A percentile compares a stretch with the other conserved stretches of the same genome.
phyloP scores from a whole-genome alignment of 441 rosid species.

The Arabidopsis hybrid region DNA sequence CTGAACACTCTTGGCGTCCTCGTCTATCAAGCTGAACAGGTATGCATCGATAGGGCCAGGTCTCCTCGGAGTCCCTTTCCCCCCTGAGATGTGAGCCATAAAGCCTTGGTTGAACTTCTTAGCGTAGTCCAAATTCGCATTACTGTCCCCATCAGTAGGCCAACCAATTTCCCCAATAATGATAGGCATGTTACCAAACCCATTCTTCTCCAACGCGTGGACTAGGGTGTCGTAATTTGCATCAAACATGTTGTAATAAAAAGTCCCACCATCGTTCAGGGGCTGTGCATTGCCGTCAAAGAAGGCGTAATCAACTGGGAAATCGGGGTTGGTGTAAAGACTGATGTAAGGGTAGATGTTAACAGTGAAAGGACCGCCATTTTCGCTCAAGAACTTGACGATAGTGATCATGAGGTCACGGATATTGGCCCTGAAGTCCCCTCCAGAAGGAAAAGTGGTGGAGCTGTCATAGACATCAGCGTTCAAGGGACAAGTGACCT shows the following conservation, averaged over 20 bases:
- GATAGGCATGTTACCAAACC: slow-evolving; percentile 79
- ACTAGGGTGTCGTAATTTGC: slow-evolving; percentile 91
- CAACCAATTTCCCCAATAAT: slow-evolving; percentile 93
- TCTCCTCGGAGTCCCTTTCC: slow-evolving; percentile 88
- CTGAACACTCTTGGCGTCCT: slow-evolving; percentile 86
- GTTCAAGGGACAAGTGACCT: slow-evolving; percentile 80
- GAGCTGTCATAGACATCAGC: slow-evolving; percentile 82
- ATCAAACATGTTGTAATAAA: slow-evolving; percentile 86
- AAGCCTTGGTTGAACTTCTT: slow-evolving; percentile 94
- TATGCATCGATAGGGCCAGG: slow-evolving; percentile 87
- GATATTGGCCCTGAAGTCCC: slow-evolving; percentile 89
- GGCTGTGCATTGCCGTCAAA: slow-evolving; percentile 84
- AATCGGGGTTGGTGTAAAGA: slow-evolving; percentile 70
- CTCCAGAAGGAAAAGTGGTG: slow-evolving; percentile 69
- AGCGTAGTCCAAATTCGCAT: slow-evolving; percentile 78
- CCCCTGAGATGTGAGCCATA: slow-evolving; percentile 77
- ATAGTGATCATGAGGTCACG: slow-evolving; percentile 76
- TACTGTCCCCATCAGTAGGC: slow-evolving; percentile 92
- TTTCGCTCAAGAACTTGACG: slow-evolving; percentile 80
- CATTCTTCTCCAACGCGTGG: slow-evolving; percentile 79
- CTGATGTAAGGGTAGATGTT: slow-evolving; percentile 97
- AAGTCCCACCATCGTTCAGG: slow-evolving; percentile 66
- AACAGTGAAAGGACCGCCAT: slow-evolving; percentile 79
- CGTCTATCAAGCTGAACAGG: slow-evolving; percentile 89
- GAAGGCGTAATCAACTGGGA: slow-evolving; percentile 93